A percentile compares a stretch with the other conserved stretches of the same genome.
Evolutionary conservation across 257 asterid genomes (phyloP).

Genomic region (Solanum bulbocastanum): DNA sequence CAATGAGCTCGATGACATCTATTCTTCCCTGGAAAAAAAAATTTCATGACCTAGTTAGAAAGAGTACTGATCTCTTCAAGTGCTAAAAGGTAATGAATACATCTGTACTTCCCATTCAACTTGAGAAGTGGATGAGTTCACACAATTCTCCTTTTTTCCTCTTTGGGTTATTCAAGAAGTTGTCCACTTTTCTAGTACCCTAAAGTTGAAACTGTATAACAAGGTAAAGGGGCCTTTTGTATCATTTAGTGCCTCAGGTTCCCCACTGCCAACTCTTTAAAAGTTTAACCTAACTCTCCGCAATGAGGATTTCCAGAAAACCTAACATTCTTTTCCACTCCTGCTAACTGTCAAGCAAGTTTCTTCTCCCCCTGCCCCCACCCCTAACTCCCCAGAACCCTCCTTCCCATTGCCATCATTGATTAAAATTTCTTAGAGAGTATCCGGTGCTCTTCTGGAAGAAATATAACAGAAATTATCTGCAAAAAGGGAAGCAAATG

Average conservation of each 20-base stretch:
- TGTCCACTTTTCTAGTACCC: background rate
- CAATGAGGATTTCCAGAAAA: background rate
- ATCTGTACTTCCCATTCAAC: background rate
- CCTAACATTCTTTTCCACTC: background rate
- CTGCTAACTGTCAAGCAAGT: background rate
- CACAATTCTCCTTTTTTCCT: background rate
- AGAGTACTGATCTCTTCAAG: background rate
- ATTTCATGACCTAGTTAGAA: background rate
- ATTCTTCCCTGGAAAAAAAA: slow-evolving; percentile 52
- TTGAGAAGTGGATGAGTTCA: background rate
- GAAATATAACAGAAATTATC: background rate
- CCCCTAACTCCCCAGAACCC: background rate
- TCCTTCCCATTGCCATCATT: background rate
- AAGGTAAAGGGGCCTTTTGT: background rate
- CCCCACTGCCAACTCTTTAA: background rate
- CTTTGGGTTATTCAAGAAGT: background rate
- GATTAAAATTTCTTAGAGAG: background rate
- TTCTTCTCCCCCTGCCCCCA: background rate
- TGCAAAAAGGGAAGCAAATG: background rate
- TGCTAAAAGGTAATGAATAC: background rate
- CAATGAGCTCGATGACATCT: slow-evolving; percentile 59
- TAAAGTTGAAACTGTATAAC: background rate
- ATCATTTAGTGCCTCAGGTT: background rate
- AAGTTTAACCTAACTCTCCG: background rate
- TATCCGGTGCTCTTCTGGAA: background rate